Base-by-base conservation (phyloP, 495 filamentous ascomycete species). In the Diplogelasinospora grovesii region DNA sequence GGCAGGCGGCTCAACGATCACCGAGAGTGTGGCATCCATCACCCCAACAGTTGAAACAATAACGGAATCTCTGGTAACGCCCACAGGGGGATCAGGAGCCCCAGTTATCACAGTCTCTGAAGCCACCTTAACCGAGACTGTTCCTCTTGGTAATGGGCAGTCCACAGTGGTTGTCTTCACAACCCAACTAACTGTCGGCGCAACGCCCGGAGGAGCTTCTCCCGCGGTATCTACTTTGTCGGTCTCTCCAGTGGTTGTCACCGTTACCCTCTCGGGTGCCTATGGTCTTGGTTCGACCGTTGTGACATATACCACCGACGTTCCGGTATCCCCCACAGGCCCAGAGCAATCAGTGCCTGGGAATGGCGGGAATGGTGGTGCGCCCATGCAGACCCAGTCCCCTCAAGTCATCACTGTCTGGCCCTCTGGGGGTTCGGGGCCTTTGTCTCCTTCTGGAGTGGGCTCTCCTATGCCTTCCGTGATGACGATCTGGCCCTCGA, bases 81-180 rank as follows among this genome's bases (percentile, higher is more conserved):
- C 29, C 8, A 8, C n/a, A n/a, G 29, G n/a, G n/a, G 28, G 16
- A 46, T 16, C 25, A 6, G 34, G 34, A n/a, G 5, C 19, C 8
- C 21, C 22, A 9, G 41, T 41, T 4, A 22, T 50, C 10, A 10
- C 37, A 3, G 53, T 57, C 9, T 54, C 56, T 2, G 33, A 45
- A 3, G 36, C 55, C 16, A 55, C 54, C 1, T 19, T 60, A 20
- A 55, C 28, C 4, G 37, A 60, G 26, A 55, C 54, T 1, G 24
- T 60, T 4, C 41, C 51, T 6, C 18, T 57, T 13, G 54, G 51
- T 5, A 21, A 36, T 13, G 49, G 51, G n/a, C 29, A 30, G 11
- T 46, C 39, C 33, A 47, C 48, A 0, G 26, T 49, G 4, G 26
- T 54, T 16, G 46, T 32, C 4, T 26, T 54, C 9, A 57, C 48